Conservation (phyloP, 2,329 filamentous ascomycete genomes). For the Curvularia eragrostidis region DNA sequence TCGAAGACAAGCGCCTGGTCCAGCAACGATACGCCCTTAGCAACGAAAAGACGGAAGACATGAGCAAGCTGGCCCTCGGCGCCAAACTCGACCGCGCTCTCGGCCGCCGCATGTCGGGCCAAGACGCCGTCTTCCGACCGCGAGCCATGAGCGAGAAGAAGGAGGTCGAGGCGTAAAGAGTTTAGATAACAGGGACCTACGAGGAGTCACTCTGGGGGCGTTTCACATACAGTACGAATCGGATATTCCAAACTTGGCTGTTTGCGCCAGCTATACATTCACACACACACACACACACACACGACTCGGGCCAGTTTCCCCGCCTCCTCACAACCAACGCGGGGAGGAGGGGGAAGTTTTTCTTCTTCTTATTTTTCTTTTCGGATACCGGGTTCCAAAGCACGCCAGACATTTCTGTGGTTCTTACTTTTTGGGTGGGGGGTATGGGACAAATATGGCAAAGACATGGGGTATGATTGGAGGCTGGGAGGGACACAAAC, state of each 20-base stretch:
- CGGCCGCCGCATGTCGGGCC: constrained; percentile 81
- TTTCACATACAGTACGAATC: not conserved
- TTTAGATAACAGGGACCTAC: not conserved
- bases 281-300: not conserved
- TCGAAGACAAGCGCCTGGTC: constrained; percentile 85
- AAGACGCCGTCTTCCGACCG: constrained; percentile 84
- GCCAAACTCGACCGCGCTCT: constrained; percentile 91
- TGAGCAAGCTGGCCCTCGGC: constrained; percentile 85
- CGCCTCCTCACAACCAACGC: not conserved
- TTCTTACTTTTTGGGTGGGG: not conserved
- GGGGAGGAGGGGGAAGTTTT: too few species aligned
- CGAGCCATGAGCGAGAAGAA: constrained; percentile 50
- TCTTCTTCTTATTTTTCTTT: not conserved
- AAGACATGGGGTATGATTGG: not conserved
- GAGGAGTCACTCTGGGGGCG: constrained; percentile 2
- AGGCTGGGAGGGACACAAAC: not conserved
- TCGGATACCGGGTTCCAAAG: not conserved
- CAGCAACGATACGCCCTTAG: constrained; percentile 82
- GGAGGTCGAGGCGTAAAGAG: constrained; percentile 32
- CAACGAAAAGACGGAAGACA: constrained; percentile 79
- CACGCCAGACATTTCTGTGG: not conserved
- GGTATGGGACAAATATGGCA: not conserved
- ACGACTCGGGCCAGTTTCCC: not conserved
- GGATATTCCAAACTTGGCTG: not conserved
- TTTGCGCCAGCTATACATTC: too few species aligned